These are phyloP conservation scores for Decorospora gaudefroyi DNA, from an alignment of 2,329 filamentous ascomycete genomes.

Conservation along the genomic window DNA sequence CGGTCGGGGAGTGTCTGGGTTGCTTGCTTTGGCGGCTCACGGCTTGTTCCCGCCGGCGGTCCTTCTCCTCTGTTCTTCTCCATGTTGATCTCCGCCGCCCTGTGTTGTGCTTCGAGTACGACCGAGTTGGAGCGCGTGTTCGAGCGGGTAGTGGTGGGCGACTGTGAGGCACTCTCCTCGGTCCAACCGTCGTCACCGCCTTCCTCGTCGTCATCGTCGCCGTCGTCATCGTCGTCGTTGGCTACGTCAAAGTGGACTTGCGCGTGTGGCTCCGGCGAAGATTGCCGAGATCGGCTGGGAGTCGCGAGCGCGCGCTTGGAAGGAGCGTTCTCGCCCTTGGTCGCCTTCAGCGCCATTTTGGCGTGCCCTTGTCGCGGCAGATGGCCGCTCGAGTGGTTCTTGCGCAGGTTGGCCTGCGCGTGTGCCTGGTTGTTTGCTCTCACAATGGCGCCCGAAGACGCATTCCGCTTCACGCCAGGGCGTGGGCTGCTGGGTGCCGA, in stretches of 20 bases:
- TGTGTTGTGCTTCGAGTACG: conserved; percentile 42
- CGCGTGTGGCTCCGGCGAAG: conserved; percentile 44
- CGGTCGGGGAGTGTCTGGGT: conserved; percentile 36
- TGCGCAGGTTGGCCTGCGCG: conserved; percentile 44
- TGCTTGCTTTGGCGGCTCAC: conserved; percentile 15
- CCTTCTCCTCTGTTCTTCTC: conserved; percentile 29
- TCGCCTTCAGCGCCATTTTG: conserved; percentile 47
- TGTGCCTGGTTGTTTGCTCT: conserved; percentile 41
- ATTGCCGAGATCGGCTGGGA: conserved; percentile 37
- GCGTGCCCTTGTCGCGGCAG: conserved; percentile 49
- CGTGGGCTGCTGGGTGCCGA: conserved; percentile 46
- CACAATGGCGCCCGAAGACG: conserved; percentile 47
- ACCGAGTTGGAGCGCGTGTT: conserved; percentile 50
- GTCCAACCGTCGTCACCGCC: conserved; percentile 49
- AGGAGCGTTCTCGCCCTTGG: conserved; percentile 40
- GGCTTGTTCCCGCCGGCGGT: conserved; percentile 14
- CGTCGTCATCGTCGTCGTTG: conserved; percentile 39
- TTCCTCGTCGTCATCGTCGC: conserved; percentile 38
- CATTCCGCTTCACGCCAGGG: conserved; percentile 51
- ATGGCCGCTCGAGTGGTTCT: conserved; percentile 54
- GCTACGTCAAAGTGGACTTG: conserved; percentile 51
- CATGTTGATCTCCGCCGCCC: conserved; percentile 29
- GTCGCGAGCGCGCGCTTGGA: conserved; percentile 39
- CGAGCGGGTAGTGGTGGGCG: conserved; percentile 48
- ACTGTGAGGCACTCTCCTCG: conserved; percentile 50